Percentiles rank a stretch among this genome's conserved stretches.
These are phyloP conservation scores for Exutisphaerella laricina DNA, from an alignment of 2,329 filamentous ascomycete species.

Conservation along the genomic window DNA sequence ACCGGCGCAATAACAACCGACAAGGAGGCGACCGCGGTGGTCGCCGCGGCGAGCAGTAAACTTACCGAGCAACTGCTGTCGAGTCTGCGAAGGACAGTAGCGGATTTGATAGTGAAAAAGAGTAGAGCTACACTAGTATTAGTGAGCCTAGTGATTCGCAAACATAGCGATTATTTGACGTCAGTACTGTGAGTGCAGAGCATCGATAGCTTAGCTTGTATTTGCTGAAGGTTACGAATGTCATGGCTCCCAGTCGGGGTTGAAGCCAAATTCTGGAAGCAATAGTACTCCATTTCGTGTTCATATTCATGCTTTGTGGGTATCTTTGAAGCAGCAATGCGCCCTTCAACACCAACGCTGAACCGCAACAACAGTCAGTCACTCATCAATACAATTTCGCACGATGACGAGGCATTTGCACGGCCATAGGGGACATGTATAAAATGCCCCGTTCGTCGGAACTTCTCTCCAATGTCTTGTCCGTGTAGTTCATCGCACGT, in stretches of 20 bases:
- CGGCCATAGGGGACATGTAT: too few relatives aligned
- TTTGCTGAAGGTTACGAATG: conserved; percentile 4
- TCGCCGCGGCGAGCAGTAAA: conserved; percentile 29
- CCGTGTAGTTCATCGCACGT: too few relatives aligned
- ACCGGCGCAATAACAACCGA: conserved; percentile 17
- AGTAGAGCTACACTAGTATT: background rate
- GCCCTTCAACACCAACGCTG: too few relatives aligned
- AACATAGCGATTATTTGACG: background rate
- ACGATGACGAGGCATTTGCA: too few relatives aligned
- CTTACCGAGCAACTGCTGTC: background rate
- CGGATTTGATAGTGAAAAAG: background rate
- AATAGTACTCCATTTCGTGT: too few relatives aligned
- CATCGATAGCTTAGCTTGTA: conserved; percentile 1
- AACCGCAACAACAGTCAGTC: too few relatives aligned
- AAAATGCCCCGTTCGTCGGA: too few relatives aligned
- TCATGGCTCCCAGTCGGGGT: conserved; percentile 17
- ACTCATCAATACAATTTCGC: too few relatives aligned
- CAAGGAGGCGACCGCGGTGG: conserved; percentile 29
- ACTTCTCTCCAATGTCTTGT: too few relatives aligned
- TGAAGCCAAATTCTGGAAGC: too few relatives aligned
- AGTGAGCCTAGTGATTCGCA: background rate
- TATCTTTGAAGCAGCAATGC: too few relatives aligned
- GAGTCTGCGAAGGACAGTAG: conserved; percentile 2
- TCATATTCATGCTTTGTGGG: too few relatives aligned
- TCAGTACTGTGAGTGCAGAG: background rate